Base-by-base conservation (phyloP, 2,329 filamentous ascomycete species). In the Alternaria sp. region DNA sequence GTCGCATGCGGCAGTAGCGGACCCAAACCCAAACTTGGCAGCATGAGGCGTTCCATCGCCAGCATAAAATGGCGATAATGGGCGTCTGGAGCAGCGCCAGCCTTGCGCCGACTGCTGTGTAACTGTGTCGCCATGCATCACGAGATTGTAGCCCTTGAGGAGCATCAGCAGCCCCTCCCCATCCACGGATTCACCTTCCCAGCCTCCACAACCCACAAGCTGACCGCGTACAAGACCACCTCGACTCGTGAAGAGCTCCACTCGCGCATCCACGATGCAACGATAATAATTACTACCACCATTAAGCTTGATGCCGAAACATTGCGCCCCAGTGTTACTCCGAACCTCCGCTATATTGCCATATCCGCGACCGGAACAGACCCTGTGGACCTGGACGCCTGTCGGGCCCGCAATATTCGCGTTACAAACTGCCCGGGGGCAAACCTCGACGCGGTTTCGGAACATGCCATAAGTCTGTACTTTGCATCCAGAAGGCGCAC, bases 391-490 rank as follows among this genome's bases (percentile, higher is more conserved):
- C 78, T 83, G 36, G 74, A 77, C 5, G 82, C 82, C 50, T 82
- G 80, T 61, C 76, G 76, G 43, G 75, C 77, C 55, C 77, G 82
- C 15, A 82, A 82, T 30, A 80, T 86, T 55, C 77, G 79, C 13
- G 80, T 86, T 40, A 80, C 79, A 52, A 84, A 85, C 54, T 82
- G 80, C 47, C 82, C 83, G 4, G 79, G 75, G n/a, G 81, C 83
- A 21, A 85, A 85, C 57, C 78, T 84, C 49, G 80, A 84, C 50
- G 74, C 81, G 47, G 84, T 86, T 10, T 79, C 79, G 28, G 84
- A 86, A 69, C 84, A 86, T 77, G 84, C 84, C 11, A 80, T 86
- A 44, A 83, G 80, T 46, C 69, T 86, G 60, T 85, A 85, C 70
- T 84, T 84, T 66, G 82, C 83, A 6, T 73, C 82, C 7, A 77